These are phyloP conservation scores for Triglochin maritima DNA, from an alignment of 106 monocot genomes.

Conservation along the genomic window DNA sequence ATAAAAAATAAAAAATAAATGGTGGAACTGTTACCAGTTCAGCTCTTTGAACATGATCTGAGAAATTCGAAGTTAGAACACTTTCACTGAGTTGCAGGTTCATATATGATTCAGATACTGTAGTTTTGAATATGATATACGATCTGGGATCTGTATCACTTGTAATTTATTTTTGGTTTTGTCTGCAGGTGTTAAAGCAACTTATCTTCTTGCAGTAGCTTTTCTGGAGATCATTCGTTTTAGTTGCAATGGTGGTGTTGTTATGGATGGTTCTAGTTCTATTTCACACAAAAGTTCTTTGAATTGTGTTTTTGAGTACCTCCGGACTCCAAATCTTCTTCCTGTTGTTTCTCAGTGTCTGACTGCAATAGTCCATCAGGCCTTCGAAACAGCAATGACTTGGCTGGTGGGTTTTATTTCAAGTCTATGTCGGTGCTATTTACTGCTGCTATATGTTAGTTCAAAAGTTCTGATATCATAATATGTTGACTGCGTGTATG, in stretches of 20 bases:
- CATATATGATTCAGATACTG: too few species aligned
- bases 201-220: slow-evolving; percentile 82
- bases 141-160: too few species aligned
- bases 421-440: not conserved
- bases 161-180: not conserved
- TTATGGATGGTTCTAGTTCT: slow-evolving; percentile 30
- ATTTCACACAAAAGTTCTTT: slow-evolving; percentile 66
- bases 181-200: slow-evolving; percentile 86
- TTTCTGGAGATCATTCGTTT: slow-evolving; percentile 94
- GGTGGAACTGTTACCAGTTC: too few species aligned
- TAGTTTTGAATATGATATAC: too few species aligned
- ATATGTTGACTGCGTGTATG: too few species aligned
- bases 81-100: too few species aligned
- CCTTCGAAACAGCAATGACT: slow-evolving; percentile 73
- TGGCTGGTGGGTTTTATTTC: slow-evolving; percentile 58
- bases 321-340: slow-evolving; percentile 75
- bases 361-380: slow-evolving; percentile 73
- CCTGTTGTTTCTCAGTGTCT: slow-evolving; percentile 86
- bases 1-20: too few species aligned
- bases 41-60: too few species aligned
- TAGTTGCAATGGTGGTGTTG: slow-evolving; percentile 82
- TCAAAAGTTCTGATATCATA: too few species aligned
- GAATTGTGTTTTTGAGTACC: slow-evolving; percentile 90
- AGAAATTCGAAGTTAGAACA: too few species aligned
- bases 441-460: too few species aligned